These are phyloP conservation scores for Micractinium sp. DNA, from an alignment of 139 green algal species.

Conservation along the genomic window DNA sequence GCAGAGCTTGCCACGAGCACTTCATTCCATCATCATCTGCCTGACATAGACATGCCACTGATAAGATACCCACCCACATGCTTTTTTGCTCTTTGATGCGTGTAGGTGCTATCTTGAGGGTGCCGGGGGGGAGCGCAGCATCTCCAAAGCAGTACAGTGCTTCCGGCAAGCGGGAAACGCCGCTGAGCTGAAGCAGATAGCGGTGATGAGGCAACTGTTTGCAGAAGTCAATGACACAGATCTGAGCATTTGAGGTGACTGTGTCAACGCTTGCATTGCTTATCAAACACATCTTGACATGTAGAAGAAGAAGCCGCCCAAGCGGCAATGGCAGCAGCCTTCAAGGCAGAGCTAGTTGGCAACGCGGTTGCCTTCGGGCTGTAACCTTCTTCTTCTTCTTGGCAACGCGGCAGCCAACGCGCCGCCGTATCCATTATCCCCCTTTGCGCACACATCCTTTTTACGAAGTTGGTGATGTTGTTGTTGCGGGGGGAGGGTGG, in stretches of 20 bases:
- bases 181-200: slow-evolving; percentile 2
- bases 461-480: too few relatives aligned
- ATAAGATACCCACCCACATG: not conserved
- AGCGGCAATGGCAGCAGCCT: too few relatives aligned
- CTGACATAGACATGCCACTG: too few relatives aligned
- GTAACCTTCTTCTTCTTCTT: too few relatives aligned
- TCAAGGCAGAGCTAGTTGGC: not conserved
- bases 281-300: not conserved
- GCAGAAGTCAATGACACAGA: not conserved
- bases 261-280: not conserved
- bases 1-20: too few relatives aligned
- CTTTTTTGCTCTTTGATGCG: not conserved
- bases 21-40: too few relatives aligned
- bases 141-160: not conserved
- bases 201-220: slow-evolving; percentile 9
- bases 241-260: not conserved
- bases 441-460: too few relatives aligned
- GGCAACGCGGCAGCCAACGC: too few relatives aligned
- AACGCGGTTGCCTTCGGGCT: too few relatives aligned
- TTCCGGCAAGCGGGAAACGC: slow-evolving; percentile 9
- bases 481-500: too few relatives aligned
- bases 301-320: too few relatives aligned
- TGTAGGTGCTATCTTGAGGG: slow-evolving; percentile 21
- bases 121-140: not conserved
- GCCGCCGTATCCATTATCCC: too few relatives aligned